phyloP scores from a whole-genome alignment of 305 asterid genomes.

The Fraxinus floribunda region DNA sequence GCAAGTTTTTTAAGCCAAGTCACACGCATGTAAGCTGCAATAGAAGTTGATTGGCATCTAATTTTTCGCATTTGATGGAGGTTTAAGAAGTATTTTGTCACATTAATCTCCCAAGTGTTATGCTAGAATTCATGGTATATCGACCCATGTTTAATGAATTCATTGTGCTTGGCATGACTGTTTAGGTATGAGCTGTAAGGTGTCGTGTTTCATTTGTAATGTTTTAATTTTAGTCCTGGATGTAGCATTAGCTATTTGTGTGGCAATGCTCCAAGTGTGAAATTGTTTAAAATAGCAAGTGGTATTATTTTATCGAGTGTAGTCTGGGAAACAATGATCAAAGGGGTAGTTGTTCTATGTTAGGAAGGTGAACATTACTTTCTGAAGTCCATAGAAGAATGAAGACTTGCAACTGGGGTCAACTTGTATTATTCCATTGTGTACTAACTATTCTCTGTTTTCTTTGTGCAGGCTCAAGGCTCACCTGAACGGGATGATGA shows the following conservation, averaged over 20 bases:
- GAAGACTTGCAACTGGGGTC: neutral
- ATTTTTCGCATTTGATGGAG: neutral
- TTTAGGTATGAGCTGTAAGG: neutral
- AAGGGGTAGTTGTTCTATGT: neutral
- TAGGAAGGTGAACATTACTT: neutral
- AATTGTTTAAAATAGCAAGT: neutral
- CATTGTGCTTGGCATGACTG: neutral
- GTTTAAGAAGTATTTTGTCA: neutral
- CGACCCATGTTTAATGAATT: neutral
- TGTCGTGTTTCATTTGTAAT: neutral
- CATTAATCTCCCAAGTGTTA: neutral
- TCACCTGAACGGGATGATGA: constrained; percentile 89
- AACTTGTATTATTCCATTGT: neutral
- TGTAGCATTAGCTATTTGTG: neutral
- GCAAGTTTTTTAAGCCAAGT: neutral
- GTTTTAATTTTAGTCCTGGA: neutral
- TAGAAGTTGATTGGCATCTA: neutral
- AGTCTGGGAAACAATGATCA: neutral
- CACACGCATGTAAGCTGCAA: neutral
- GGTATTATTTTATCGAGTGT: neutral
- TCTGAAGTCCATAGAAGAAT: neutral
- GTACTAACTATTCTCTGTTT: constrained; percentile 22
- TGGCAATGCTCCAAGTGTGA: neutral
- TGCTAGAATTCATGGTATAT: neutral
- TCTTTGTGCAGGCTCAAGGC: constrained; percentile 69